Conservation (phyloP, 805 yeast genomes). For the Saturnispora diversa region DNA sequence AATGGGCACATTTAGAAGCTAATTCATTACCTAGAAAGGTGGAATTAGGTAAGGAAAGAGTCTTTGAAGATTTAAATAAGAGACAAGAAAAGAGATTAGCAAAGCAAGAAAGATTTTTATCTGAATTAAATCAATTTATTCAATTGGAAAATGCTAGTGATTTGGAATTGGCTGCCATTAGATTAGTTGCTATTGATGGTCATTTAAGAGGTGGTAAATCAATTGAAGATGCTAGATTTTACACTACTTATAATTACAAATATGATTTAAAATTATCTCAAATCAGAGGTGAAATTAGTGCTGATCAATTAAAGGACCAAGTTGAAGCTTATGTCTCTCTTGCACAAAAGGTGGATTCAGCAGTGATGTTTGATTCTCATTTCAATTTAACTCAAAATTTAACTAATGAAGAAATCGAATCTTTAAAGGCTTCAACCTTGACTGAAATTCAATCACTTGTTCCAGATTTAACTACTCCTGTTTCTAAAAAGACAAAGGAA, state of each 20-base stretch:
- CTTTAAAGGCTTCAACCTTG: conserved; percentile 18
- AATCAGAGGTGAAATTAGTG: conserved; percentile 32
- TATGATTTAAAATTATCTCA: conserved; percentile 37
- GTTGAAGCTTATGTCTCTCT: conserved; percentile 31
- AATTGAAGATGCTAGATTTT: conserved; percentile 47
- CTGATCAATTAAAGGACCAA: conserved; percentile 20
- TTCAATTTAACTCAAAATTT: conserved; percentile 34
- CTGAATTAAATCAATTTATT: conserved; percentile 24
- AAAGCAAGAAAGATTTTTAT: conserved; percentile 26
- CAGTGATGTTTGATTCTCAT: conserved; percentile 41
- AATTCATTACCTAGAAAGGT: conserved; percentile 62
- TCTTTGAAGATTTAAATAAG: conserved; percentile 33
- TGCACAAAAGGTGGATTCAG: conserved; percentile 35
- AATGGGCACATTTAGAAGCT: conserved; percentile 51
- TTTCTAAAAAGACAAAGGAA: conserved; percentile 33
- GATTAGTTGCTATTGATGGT: conserved; percentile 48
- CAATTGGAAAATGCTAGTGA: no score
- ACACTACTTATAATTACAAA: conserved; percentile 45
- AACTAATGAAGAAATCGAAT: conserved; percentile 29
- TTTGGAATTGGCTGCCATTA: conserved; percentile 35
- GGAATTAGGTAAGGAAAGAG: conserved; percentile 44
- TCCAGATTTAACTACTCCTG: conserved; percentile 19
- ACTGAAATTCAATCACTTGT: conserved; percentile 17
- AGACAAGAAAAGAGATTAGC: conserved; percentile 36
- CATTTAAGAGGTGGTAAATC: conserved; percentile 52